Percentiles rank a stretch among this genome's conserved stretches.
Evolutionary conservation across 2,329 filamentous ascomycete species (phyloP).

Genomic region (Trichoderma asperellum): DNA sequence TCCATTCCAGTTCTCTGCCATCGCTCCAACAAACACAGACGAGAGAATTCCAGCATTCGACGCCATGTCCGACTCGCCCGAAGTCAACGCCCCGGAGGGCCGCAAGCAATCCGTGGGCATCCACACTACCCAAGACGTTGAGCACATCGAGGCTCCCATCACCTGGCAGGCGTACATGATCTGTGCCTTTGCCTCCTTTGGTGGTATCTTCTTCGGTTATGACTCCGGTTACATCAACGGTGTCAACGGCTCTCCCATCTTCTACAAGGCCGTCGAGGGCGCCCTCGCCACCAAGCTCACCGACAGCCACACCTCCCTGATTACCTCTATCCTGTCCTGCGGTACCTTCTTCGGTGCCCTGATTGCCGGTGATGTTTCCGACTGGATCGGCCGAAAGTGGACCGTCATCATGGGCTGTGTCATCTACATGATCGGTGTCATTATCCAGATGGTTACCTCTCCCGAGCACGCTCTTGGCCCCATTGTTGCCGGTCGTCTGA

Average conservation of each 20-base stretch:
- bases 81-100: slow-evolving; percentile 32
- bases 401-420: slow-evolving; percentile 72
- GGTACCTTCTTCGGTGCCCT: slow-evolving; percentile 80
- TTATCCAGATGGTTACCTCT: slow-evolving; percentile 65
- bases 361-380: slow-evolving; percentile 76
- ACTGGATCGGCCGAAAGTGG: slow-evolving; percentile 72
- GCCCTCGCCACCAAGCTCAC: slow-evolving; percentile 41
- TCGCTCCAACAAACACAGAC: background rate
- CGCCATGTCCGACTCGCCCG: slow-evolving; percentile 36
- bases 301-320: slow-evolving; percentile 55
- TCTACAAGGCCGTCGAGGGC: slow-evolving; percentile 57
- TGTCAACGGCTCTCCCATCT: slow-evolving; percentile 57
- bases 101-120: slow-evolving; percentile 41
- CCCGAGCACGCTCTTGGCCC: slow-evolving; percentile 56
- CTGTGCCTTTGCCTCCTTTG: slow-evolving; percentile 72
- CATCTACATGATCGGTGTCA: slow-evolving; percentile 71
- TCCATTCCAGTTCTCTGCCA: slow-evolving; percentile 14
- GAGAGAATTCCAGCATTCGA: slow-evolving; percentile 21
- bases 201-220: slow-evolving; percentile 78
- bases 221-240: slow-evolving; percentile 77
- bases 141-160: slow-evolving; percentile 68
- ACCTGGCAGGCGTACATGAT: slow-evolving; percentile 70
- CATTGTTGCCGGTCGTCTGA: slow-evolving; percentile 72
- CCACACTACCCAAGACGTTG: slow-evolving; percentile 55
- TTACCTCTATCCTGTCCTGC: slow-evolving; percentile 77